These are phyloP conservation scores for Cajanus cajan DNA, from an alignment of 306 rosid species.

Conservation along the genomic window DNA sequence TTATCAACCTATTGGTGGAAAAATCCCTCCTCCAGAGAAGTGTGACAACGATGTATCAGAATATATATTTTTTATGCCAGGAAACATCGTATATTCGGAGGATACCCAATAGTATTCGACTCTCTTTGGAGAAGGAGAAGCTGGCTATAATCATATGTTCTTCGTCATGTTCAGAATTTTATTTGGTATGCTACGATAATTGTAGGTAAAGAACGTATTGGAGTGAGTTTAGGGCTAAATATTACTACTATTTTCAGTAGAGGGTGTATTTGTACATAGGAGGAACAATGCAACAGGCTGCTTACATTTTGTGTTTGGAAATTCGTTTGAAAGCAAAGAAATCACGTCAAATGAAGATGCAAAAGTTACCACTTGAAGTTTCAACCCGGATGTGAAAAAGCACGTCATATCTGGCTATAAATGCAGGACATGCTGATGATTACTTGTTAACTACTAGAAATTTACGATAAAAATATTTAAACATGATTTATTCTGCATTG, in stretches of 20 bases:
- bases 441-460: too few species aligned
- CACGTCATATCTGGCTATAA: not conserved
- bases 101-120: not conserved
- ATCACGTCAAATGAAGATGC: not conserved
- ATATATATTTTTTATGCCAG: not conserved
- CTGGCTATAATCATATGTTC: not conserved
- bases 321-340: not conserved
- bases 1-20: constrained; percentile 6
- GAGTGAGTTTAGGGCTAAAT: constrained; percentile 2
- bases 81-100: not conserved
- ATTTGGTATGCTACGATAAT: not conserved
- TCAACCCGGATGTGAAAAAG: not conserved
- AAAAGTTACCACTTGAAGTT: not conserved
- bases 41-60: not conserved
- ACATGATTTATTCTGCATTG: too few species aligned
- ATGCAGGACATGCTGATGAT: not conserved
- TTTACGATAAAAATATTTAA: too few species aligned
- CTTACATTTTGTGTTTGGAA: not conserved
- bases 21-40: not conserved
- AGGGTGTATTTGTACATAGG: constrained; percentile 37
- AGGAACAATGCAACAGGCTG: not conserved
- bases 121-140: not conserved
- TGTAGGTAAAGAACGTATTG: constrained; percentile 4
- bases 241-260: constrained; percentile 18
- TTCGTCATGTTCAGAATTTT: constrained; percentile 16